Evolutionary conservation across 1,284 basidiomycete genomes (phyloP).

Genomic region (Irpex sp.): DNA sequence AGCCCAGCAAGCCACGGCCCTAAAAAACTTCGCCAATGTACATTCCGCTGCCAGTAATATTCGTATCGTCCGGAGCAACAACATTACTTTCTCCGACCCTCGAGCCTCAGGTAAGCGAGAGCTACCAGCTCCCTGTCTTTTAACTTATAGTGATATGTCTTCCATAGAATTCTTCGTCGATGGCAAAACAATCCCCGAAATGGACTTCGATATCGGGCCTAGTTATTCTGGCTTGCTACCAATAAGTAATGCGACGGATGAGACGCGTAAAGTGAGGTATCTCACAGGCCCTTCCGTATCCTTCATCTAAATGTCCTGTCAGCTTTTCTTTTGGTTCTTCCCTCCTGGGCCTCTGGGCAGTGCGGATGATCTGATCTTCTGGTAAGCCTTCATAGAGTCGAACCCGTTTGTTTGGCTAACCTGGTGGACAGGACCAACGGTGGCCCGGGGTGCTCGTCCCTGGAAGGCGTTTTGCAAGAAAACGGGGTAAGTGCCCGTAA

Average conservation of each 20-base stretch:
- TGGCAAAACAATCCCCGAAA: conserved; percentile 61
- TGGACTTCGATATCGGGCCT: conserved; percentile 71
- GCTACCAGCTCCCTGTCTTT: no score
- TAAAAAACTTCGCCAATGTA: conserved; percentile 17
- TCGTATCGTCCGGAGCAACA: conserved; percentile 31
- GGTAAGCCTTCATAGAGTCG: conserved; percentile 35
- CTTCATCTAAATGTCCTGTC: not conserved
- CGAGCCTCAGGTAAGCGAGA: conserved; percentile 50
- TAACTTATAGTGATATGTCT: no score
- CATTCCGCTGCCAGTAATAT: conserved; percentile 4
- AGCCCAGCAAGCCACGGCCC: conserved; percentile 22
- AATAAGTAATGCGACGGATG: conserved; percentile 56
- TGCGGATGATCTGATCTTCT: conserved; percentile 70
- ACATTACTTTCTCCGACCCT: conserved; percentile 71
- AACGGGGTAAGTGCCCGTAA: conserved; percentile 58
- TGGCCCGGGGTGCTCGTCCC: conserved; percentile 63
- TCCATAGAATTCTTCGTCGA: conserved; percentile 67
- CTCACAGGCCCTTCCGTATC: not conserved
- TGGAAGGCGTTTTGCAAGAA: conserved; percentile 79
- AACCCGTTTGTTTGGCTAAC: not conserved
- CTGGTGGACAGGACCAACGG: conserved; percentile 42
- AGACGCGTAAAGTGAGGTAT: conserved; percentile 57
- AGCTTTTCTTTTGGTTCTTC: conserved; percentile 89
- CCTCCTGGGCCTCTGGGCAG: conserved; percentile 72
- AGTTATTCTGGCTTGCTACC: conserved; percentile 75